These are phyloP conservation scores for Stephania yunnanensis DNA, from an alignment of 164 flowering plant genomes.

Conservation along the genomic window DNA sequence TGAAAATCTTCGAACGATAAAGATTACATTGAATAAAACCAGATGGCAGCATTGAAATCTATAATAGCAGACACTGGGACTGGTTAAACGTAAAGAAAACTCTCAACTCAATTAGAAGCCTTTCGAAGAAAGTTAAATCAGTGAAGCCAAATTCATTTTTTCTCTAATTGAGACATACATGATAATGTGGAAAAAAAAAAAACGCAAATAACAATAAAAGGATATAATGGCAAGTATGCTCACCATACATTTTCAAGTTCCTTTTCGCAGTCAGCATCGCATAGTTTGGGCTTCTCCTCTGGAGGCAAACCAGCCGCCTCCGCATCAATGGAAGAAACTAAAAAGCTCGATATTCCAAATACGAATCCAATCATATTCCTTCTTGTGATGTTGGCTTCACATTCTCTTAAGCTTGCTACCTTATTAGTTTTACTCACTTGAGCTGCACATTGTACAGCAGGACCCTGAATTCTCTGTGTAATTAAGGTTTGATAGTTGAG, in stretches of 20 bases:
- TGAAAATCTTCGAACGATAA: not conserved
- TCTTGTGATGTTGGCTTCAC: conserved; percentile 25
- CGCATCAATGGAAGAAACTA: conserved; percentile 29
- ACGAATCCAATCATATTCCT: conserved; percentile 44
- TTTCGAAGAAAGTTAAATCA: too few relatives aligned
- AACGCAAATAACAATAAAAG: not conserved
- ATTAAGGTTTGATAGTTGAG: conserved; percentile 13
- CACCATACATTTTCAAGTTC: conserved; percentile 99
- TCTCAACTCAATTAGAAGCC: too few relatives aligned
- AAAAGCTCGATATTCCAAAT: conserved; percentile 37
- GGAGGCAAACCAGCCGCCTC: conserved; percentile 83
- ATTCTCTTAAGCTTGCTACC: conserved; percentile 14
- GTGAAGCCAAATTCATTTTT: too few relatives aligned
- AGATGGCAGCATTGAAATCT: not conserved
- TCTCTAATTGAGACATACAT: not conserved
- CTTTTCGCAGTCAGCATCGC: conserved; percentile 76
- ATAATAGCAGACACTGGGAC: not conserved
- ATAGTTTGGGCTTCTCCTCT: conserved; percentile 71
- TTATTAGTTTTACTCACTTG: conserved; percentile 8
- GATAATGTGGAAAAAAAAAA: not conserved
- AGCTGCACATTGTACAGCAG: conserved; percentile 23
- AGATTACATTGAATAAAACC: not conserved
- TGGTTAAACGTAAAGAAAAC: not conserved
- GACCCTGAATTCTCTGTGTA: conserved; percentile 14
- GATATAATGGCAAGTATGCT: conserved; percentile 42